These are phyloP conservation scores for Blastocladiella britannica DNA, from an alignment of 192 early-diverging fungal species.

Conservation along the genomic window DNA sequence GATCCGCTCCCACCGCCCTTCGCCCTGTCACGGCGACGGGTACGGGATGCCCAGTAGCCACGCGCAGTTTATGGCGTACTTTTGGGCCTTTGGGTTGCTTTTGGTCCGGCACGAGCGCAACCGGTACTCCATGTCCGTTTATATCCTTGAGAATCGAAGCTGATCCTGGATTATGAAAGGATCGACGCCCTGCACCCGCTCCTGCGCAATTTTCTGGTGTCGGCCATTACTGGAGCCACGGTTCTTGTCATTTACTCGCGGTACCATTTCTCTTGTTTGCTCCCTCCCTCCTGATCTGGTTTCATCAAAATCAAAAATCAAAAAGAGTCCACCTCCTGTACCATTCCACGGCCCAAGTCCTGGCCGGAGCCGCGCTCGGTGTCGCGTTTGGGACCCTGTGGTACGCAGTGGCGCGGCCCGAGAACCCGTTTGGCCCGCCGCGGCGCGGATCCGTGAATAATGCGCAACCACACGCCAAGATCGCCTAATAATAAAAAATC, in stretches of 20 bases:
- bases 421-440: too few species aligned
- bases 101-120: slow-evolving; percentile 25
- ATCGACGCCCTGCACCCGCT: neutral
- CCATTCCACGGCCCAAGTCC: slow-evolving; percentile 52
- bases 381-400: slow-evolving; percentile 29
- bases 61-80: slow-evolving; percentile 60
- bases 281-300: neutral
- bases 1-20: slow-evolving; percentile 41
- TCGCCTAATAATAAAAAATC: too few species aligned
- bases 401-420: too few species aligned
- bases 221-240: slow-evolving; percentile 1
- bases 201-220: neutral
- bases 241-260: neutral
- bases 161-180: too few species aligned
- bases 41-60: slow-evolving; percentile 77
- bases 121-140: slow-evolving; percentile 5
- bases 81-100: slow-evolving; percentile 32
- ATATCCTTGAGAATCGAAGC: neutral
- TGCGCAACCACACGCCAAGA: too few species aligned
- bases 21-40: slow-evolving; percentile 36
- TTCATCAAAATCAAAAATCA: too few species aligned
- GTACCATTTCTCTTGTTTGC: neutral
- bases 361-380: slow-evolving; percentile 37
- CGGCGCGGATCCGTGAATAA: too few species aligned
- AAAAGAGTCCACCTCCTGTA: slow-evolving; percentile 53